phyloP scores from a whole-genome alignment of 805 yeast species.

The Wickerhamomyces rabaulensis region DNA sequence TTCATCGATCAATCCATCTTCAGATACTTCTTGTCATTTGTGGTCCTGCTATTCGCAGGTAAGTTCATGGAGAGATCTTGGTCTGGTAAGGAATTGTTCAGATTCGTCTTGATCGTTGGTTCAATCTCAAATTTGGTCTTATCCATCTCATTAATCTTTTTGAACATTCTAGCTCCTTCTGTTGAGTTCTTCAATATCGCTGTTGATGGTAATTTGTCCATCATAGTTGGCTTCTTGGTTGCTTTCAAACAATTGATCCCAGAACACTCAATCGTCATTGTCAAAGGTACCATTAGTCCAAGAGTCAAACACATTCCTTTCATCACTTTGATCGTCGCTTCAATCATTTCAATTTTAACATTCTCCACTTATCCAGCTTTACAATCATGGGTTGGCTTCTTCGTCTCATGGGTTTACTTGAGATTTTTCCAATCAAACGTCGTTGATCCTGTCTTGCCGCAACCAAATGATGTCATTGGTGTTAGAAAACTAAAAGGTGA shows the following conservation, averaged over 20 bases:
- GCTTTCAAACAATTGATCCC: slow-evolving; percentile 64
- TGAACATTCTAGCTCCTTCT: slow-evolving; percentile 18
- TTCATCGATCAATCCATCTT: slow-evolving; percentile 53
- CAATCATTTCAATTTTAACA: slow-evolving; percentile 25
- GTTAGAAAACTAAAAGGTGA: slow-evolving; percentile 57
- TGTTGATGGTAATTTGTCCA: slow-evolving; percentile 48
- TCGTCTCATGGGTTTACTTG: slow-evolving; percentile 69
- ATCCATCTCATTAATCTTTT: slow-evolving; percentile 20
- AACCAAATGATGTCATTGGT: slow-evolving; percentile 24
- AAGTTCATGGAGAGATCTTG: slow-evolving; percentile 62
- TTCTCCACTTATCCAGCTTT: slow-evolving; percentile 44
- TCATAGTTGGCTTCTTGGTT: slow-evolving; percentile 54
- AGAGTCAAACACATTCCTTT: slow-evolving; percentile 65
- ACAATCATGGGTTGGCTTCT: slow-evolving; percentile 55
- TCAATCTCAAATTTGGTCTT: slow-evolving; percentile 46
- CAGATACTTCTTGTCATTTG: slow-evolving; percentile 40
- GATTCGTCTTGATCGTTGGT: slow-evolving; percentile 44
- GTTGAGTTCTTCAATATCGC: slow-evolving; percentile 33
- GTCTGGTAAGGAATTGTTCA: slow-evolving; percentile 49
- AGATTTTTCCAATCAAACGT: slow-evolving; percentile 65
- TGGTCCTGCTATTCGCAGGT: slow-evolving; percentile 53
- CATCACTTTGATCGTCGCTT: slow-evolving; percentile 25
- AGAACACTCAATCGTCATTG: slow-evolving; percentile 47
- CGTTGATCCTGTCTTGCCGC: slow-evolving; percentile 53
- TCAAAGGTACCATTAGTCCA: slow-evolving; percentile 42